Base-by-base conservation (phyloP, 257 asterid species). In the Oldenlandia corymbosa region DNA sequence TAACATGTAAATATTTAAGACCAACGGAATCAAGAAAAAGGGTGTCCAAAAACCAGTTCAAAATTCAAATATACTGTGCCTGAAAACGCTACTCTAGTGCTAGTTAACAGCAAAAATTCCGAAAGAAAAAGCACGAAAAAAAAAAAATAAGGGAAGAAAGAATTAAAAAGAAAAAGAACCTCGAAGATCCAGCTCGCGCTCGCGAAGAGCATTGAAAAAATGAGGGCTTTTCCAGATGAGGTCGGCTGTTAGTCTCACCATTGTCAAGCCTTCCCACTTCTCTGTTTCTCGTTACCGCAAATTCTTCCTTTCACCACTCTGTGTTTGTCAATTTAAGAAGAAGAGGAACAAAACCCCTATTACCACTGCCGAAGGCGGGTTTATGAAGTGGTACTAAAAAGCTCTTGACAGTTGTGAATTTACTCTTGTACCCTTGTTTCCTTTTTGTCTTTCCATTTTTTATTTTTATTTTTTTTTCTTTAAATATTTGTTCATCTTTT, bases 131-230 rank as follows among this genome's bases (percentile, higher is more conserved):
- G 21, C 45, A 10, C 18, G 1, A 4, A 37, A 42, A 13, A 5
- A 0, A 42, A 42, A 42, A 9, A 34, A 34, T 9, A 42, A 27
- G 14, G 20, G 14, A 20, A 11, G 10, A 55, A 5, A 16, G 21
- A 65, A 12, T 30, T 28, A 1, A 48, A 26, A 28, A 58, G 34
- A 18, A 5, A 55, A 17, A 8, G 50, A 41, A 91, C 96, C 96
- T 86, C 98, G 91, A 64, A 91, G 94, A 80, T 91, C 98, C 36
- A 91, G 81, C 64, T 91, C 96, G 28, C 96, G 96, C 75, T 91
- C 96, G 65, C 92, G 85, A 75, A 91, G 73, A 76, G 98, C 96
- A 65, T 91, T 91, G 86, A 88, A 92, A 47, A 92, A 91, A 65
- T 88, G 98, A 58, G 96, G 97, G 78, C 98, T 92, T 75, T 92